A percentile compares a stretch with the other conserved stretches of the same genome.
phyloP scores from a whole-genome alignment of 2,329 filamentous ascomycete species.

The Exserohilum turcica region DNA sequence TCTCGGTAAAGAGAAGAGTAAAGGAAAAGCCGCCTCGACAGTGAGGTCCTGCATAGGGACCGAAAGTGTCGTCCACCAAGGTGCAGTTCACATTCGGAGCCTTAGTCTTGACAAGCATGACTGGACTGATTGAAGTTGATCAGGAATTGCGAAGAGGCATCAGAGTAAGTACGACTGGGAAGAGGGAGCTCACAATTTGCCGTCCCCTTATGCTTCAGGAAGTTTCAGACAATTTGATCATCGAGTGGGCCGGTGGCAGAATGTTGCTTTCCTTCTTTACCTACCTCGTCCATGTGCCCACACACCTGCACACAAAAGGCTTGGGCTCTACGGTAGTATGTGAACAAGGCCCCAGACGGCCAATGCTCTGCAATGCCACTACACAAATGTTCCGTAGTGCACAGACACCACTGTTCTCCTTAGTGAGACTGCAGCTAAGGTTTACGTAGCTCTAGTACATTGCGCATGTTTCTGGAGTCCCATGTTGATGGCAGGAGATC shows the following conservation, averaged over 20 bases:
- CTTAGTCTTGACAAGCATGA: conserved; percentile 28
- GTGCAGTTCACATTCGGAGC: conserved; percentile 23
- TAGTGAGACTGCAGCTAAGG: conserved; percentile 3
- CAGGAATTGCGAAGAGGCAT: conserved; percentile 25
- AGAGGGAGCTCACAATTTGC: conserved; percentile 21
- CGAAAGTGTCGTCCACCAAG: conserved; percentile 39
- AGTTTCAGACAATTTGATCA: conserved; percentile 16
- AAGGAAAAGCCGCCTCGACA: conserved; percentile 49
- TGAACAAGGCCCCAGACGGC: conserved; percentile 12
- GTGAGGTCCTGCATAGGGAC: conserved; percentile 35
- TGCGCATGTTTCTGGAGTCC: conserved; percentile 12
- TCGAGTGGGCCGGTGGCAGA: conserved; percentile 30
- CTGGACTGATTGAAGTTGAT: conserved; percentile 25
- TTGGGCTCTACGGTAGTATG: conserved; percentile 15
- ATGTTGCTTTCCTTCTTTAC: conserved; percentile 17
- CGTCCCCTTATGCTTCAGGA: conserved; percentile 17
- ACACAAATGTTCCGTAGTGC: conserved; percentile 3
- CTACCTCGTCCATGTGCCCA: conserved; percentile 22
- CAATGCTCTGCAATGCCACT: conserved; percentile 15
- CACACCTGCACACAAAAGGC: conserved; percentile 13
- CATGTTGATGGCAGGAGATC: conserved; percentile 15
- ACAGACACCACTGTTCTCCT: conserved; percentile 3
- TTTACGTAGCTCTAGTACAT: conserved; percentile 15
- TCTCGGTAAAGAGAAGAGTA: conserved; percentile 45
- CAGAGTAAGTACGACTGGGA: conserved; percentile 24